A percentile compares a stretch with the other conserved stretches of the same genome.
phyloP scores from a whole-genome alignment of 2,329 filamentous ascomycete species.

The Dichotomopilus funicola region DNA sequence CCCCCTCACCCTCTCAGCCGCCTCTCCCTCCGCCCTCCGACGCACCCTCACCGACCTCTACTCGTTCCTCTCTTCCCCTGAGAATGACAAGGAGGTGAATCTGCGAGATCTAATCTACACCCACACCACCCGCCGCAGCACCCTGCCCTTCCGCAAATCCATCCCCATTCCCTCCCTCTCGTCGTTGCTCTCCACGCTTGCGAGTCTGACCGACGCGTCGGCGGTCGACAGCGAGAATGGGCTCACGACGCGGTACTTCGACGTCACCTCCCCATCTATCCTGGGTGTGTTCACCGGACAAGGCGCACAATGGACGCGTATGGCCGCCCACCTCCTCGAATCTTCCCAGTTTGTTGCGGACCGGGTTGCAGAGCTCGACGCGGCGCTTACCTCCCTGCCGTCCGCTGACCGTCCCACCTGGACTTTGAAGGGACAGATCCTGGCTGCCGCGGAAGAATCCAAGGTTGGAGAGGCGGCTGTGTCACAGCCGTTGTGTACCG shows the following conservation, averaged over 20 bases:
- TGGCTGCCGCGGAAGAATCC: not conserved
- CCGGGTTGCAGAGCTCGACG: not conserved
- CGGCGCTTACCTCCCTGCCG: slow-evolving; percentile 1
- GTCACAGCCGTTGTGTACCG: slow-evolving; percentile 33
- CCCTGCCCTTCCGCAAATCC: not conserved
- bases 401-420: slow-evolving; percentile 11
- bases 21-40: slow-evolving; percentile 4
- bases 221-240: not conserved
- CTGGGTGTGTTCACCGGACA: slow-evolving; percentile 29
- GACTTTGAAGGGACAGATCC: slow-evolving; percentile 13
- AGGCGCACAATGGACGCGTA: slow-evolving; percentile 27
- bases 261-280: not conserved
- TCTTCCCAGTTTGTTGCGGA: not conserved
- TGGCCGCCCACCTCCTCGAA: slow-evolving; percentile 27
- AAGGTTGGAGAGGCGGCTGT: slow-evolving; percentile 19
- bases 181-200: not conserved
- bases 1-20: slow-evolving; percentile 6
- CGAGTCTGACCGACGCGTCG: not conserved
- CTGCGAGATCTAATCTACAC: slow-evolving; percentile 5
- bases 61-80: slow-evolving; percentile 1
- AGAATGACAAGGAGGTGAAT: not conserved
- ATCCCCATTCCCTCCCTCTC: not conserved
- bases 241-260: not conserved
- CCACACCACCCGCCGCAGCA: not conserved
- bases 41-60: not conserved